Base-by-base conservation (phyloP, 1,139 yeast genomes). In the Arxiozyma slooffiae region DNA sequence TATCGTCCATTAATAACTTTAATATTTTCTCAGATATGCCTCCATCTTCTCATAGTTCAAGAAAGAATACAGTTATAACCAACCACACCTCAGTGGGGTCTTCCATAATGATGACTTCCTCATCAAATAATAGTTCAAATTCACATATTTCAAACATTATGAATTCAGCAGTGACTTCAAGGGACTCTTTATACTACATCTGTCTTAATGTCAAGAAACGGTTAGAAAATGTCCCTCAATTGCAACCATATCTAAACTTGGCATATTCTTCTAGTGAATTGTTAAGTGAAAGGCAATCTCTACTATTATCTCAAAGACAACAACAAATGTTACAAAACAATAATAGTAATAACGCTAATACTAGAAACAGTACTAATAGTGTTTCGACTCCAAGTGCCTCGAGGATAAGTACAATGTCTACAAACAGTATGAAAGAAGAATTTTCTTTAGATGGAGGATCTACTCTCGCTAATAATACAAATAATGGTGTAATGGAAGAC, bases 151-250 rank as follows among this genome's bases (percentile, higher is more conserved):
- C 45, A 17, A 39, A 39, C 14, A 44, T 48, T 17, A 48, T 86
- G 77, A 86, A 86, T 67, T 75, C 77, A 56, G 78, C 76, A 53
- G 85, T 85, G n/a, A 70, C 76, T 23, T 79, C 82, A 23, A 74
- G 76, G 52, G 89, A 84, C 54, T 90, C 95, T 46, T 71, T 90
- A 41, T 88, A 79, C 67, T 85, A 82, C 64, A 79, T 85, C 51
- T 85, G 96, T 63, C 68, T 76, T 41, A 70, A 73, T 18, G 71
- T 89, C 53, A 77, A 80, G 63, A 73, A 71, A 52, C 72, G 86
- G 53, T 71, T 90, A 48, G 78, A 76, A 49, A 70, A 73, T 40
- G 78, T 88, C 38, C 83, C 87, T 0, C 92, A 86, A 34, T 76
- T 90, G 74, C 77, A 76, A 45, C 84, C 89, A 38, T 88, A 81